These are phyloP conservation scores for Cryptosporidium ryanae DNA, from an alignment of 169 alveolate species.

Conservation along the genomic window DNA sequence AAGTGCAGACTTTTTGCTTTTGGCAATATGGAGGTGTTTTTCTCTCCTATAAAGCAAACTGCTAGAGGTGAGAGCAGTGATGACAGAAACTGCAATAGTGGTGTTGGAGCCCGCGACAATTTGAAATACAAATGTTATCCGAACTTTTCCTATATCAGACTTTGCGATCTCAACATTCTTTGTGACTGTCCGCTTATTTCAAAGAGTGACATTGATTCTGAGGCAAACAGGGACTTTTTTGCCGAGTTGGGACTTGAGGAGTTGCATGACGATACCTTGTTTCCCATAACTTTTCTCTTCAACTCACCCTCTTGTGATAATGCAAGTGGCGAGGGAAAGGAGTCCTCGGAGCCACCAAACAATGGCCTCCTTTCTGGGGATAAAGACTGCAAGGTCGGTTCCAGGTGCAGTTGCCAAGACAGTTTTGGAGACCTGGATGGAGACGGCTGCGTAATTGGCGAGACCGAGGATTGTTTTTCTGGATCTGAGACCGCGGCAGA, in stretches of 20 bases:
- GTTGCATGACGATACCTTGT: slow-evolving; percentile 34
- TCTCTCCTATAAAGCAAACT: slow-evolving; percentile 26
- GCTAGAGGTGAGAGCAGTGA: neutral
- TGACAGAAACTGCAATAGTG: no score
- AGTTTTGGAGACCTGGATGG: no score
- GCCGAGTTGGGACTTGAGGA: slow-evolving; percentile 35
- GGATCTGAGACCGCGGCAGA: no score
- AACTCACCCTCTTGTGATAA: neutral
- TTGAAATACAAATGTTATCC: slow-evolving; percentile 19
- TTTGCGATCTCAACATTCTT: slow-evolving; percentile 63
- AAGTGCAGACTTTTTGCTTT: no score
- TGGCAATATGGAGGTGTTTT: slow-evolving; percentile 41
- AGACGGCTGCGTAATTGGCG: no score
- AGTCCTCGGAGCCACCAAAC: no score
- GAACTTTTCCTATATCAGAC: slow-evolving; percentile 24
- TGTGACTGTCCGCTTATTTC: slow-evolving; percentile 67
- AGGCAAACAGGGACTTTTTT: slow-evolving; percentile 15
- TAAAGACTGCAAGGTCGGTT: no score
- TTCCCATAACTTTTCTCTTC: slow-evolving; percentile 55
- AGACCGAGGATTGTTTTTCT: no score
- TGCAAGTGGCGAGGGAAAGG: neutral
- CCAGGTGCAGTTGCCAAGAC: no score
- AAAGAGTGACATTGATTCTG: slow-evolving; percentile 26
- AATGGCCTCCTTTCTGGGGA: no score
- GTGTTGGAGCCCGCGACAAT: neutral